phyloP scores from a whole-genome alignment of 2,329 filamentous ascomycete genomes.

The Colletotrichum siamense region DNA sequence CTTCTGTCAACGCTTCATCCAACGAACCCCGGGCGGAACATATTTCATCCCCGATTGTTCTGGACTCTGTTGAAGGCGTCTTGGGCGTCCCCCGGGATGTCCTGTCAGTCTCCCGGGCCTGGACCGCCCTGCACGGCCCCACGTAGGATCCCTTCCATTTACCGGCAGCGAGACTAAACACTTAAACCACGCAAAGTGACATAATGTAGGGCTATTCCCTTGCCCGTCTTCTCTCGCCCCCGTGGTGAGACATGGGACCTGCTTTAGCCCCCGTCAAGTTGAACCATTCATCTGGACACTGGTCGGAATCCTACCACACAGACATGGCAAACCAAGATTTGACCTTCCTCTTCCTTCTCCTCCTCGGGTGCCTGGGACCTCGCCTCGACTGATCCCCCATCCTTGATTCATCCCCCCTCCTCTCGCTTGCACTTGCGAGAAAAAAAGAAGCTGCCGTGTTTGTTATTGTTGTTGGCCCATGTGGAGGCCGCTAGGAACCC shows the following conservation, averaged over 20 bases:
- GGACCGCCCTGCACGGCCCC: slow-evolving; percentile 4
- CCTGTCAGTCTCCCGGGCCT: not conserved
- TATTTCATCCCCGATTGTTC: not conserved
- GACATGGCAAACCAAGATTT: not conserved
- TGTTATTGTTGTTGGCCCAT: not conserved
- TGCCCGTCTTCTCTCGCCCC: not conserved
- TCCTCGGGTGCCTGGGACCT: not conserved
- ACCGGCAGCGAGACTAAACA: not conserved
- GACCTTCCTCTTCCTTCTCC: not conserved
- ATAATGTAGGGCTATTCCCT: slow-evolving; percentile 4
- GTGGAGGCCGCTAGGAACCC: not conserved
- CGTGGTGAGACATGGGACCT: not conserved
- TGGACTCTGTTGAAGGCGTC: not conserved
- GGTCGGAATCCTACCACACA: not conserved
- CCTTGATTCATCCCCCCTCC: not conserved
- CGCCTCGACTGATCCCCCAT: not conserved
- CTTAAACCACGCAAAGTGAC: not conserved
- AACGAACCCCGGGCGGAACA: not conserved
- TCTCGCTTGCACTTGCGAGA: not conserved
- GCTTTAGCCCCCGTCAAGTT: not conserved
- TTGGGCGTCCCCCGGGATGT: not conserved
- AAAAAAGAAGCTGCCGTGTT: not conserved
- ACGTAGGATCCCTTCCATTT: slow-evolving; percentile 10
- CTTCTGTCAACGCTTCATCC: not conserved
- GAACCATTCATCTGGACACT: not conserved